These are phyloP conservation scores for Ceriops decandra DNA, from an alignment of 345 rosid genomes.

Conservation along the genomic window DNA sequence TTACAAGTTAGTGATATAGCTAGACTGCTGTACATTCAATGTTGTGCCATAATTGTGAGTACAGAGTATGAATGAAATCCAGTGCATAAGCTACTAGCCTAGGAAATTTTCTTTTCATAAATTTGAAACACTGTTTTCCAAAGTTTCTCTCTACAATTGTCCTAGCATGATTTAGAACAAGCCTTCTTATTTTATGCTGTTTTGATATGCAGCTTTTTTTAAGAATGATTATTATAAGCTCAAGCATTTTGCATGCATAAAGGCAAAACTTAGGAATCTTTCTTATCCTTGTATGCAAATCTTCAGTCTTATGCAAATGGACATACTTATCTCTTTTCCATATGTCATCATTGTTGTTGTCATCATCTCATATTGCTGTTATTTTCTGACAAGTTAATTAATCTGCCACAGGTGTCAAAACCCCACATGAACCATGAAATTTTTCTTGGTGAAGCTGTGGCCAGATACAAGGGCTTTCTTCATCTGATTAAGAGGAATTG, in stretches of 20 bases:
- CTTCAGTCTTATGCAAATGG: no score
- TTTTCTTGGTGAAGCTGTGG: constrained; percentile 76
- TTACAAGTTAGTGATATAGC: neutral
- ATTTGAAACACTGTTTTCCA: neutral
- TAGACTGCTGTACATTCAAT: neutral
- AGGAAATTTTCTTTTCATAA: neutral
- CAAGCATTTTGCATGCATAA: no score
- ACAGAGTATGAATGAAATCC: neutral
- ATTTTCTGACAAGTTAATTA: constrained; percentile 8
- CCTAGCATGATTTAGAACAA: neutral
- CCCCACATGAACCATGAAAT: constrained; percentile 52
- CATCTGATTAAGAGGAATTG: constrained; percentile 71
- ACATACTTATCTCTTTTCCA: no score
- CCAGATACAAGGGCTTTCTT: constrained; percentile 87
- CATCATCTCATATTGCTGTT: neutral
- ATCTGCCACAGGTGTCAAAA: constrained; percentile 63
- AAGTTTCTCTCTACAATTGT: neutral
- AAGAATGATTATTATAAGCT: neutral
- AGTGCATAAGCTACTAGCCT: neutral
- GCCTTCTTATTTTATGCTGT: neutral
- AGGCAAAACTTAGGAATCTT: no score
- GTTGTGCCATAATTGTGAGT: neutral
- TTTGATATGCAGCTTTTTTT: neutral
- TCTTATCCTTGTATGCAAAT: no score
- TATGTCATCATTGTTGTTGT: neutral